These are phyloP conservation scores for Liquidambar formosana DNA, from an alignment of 164 flowering plant species.

Conservation along the genomic window DNA sequence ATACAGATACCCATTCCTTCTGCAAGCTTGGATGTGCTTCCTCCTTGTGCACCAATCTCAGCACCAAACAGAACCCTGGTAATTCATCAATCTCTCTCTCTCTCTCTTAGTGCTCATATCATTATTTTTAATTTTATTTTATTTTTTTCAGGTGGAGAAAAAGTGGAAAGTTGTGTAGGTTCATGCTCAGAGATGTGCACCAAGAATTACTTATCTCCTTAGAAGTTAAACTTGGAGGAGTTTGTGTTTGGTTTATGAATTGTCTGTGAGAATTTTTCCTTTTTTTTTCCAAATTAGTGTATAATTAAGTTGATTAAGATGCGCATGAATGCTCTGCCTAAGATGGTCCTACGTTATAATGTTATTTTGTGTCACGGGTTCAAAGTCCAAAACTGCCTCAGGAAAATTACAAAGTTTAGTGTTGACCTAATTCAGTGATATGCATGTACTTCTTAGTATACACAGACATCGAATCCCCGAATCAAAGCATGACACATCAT, in stretches of 20 bases:
- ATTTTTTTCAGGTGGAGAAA: conserved; percentile 27
- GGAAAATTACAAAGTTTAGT: too few relatives aligned
- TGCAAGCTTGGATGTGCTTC: conserved; percentile 52
- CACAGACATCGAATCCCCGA: too few relatives aligned
- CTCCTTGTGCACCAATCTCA: conserved; percentile 38
- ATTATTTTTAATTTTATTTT: not conserved
- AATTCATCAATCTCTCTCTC: not conserved
- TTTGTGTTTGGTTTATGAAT: not conserved
- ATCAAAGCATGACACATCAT: too few relatives aligned
- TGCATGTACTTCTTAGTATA: too few relatives aligned
- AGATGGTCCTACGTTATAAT: too few relatives aligned
- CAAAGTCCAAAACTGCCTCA: too few relatives aligned
- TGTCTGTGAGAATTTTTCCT: not conserved
- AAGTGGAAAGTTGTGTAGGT: conserved; percentile 43
- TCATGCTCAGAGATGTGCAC: conserved; percentile 46
- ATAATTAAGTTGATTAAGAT: not conserved
- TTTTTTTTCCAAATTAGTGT: too few relatives aligned
- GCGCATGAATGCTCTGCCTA: not conserved
- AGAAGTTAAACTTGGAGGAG: not conserved
- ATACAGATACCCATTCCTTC: conserved; percentile 12
- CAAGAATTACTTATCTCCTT: conserved; percentile 17
- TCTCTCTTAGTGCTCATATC: not conserved
- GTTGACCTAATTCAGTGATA: too few relatives aligned
- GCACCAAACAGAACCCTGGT: conserved; percentile 44
- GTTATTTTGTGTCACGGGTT: too few relatives aligned